phyloP scores from a whole-genome alignment of 176 grass and related monocot genomes.

The Bonia amplexicaulis region DNA sequence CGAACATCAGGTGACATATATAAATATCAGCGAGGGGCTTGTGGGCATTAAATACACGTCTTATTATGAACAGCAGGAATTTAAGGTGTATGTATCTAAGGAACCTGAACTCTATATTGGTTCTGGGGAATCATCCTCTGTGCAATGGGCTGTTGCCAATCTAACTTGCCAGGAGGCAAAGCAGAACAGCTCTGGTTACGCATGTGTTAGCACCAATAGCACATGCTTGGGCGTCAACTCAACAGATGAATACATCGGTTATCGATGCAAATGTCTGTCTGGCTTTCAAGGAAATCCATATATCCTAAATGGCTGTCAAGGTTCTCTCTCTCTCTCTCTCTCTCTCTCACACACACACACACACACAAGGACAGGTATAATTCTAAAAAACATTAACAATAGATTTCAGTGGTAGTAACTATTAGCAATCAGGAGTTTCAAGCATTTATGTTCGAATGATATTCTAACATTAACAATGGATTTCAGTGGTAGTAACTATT shows the following conservation, averaged over 20 bases:
- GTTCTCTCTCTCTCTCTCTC: background rate
- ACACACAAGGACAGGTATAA: background rate
- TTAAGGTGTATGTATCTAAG: background rate
- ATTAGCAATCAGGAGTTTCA: too few relatives aligned
- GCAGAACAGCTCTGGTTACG: background rate
- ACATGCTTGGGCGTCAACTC: background rate
- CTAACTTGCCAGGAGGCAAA: background rate
- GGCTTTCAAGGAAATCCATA: background rate
- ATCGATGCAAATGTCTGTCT: background rate
- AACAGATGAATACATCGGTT: background rate
- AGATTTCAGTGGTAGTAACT: too few relatives aligned
- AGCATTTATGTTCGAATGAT: too few relatives aligned
- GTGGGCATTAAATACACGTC: background rate
- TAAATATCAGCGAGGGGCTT: background rate
- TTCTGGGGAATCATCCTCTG: background rate
- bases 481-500: too few relatives aligned
- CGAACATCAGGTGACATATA: background rate
- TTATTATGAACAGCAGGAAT: background rate
- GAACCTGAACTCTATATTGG: background rate
- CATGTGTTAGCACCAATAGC: slow-evolving; percentile 21
- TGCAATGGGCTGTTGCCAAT: slow-evolving; percentile 13
- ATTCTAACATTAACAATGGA: too few relatives aligned
- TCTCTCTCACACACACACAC: too few relatives aligned
- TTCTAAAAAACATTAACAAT: too few relatives aligned
- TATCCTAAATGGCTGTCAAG: background rate